Evolutionary conservation across 2,329 filamentous ascomycete species (phyloP), one percentile per base, ranked within the genome.

Genomic region (Cladosporium sphaerospermum): DNA sequence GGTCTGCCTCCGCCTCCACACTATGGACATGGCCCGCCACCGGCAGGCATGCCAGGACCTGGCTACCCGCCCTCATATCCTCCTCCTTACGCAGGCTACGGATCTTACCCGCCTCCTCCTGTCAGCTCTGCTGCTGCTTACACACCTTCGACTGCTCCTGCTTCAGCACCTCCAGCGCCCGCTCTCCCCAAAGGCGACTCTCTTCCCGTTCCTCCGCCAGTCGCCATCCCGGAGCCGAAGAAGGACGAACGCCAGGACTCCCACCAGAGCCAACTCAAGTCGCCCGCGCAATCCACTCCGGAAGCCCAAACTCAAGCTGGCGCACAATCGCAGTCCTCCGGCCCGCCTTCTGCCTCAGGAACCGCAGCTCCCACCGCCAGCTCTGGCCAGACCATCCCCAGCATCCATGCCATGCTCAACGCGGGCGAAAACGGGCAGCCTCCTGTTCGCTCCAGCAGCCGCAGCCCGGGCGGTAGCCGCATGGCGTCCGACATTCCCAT

Each of bases 321-420:
- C 59, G 69, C 61, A 10, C 67, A 68, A 56, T 64, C 77, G 71
- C 69, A 33, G 60, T 54, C 82, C 61, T 74, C 79, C 74, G 1
- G 69, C 74, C 2, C 62, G 74, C 11, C 71, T 65, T 55, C 76
- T 75, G 45, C 77, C 63, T 32, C 58, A 60, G 23, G 13, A 13
- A 32, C 54, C 45, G 11, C 48, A 49, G 36, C 54, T 34, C 36
- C 50, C 28, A 43, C 61, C 13, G 52, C 53, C 6, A 64, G 57
- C 32, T 65, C 64, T 18, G 64, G 61, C 14, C 65, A 67, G 31
- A 69, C 66, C 14, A 79, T 83, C 28, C 81, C 81, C 8, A 78
- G 76, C 58, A 80, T 82, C 53, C 75, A 69, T 13, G 67, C 76
- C 9, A 68, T 75, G 56, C 70, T 75, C 51, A 74, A 73, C 54